phyloP scores from a whole-genome alignment of 2,329 filamentous ascomycete genomes.

The Stagonosporopsis tanaceti region DNA sequence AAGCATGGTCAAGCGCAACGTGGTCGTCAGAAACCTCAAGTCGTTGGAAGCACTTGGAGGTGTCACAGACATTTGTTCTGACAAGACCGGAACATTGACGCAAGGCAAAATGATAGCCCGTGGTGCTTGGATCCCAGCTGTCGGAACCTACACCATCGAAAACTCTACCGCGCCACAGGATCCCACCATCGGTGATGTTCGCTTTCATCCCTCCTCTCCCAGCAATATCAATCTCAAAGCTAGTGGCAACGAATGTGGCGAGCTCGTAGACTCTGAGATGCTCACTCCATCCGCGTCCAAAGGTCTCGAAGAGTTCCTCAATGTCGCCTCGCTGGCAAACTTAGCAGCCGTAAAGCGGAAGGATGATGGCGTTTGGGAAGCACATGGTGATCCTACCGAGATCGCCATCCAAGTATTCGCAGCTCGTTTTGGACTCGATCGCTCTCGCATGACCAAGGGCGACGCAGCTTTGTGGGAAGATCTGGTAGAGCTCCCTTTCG shows the following conservation, averaged over 20 bases:
- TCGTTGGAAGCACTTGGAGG: constrained; percentile 48
- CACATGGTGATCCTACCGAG: constrained; percentile 63
- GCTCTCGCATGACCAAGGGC: constrained; percentile 58
- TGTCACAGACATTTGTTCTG: constrained; percentile 48
- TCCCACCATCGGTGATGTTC: constrained; percentile 42
- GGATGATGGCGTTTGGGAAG: constrained; percentile 51
- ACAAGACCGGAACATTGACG: constrained; percentile 49
- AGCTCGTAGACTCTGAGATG: constrained; percentile 23
- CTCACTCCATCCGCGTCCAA: constrained; percentile 15
- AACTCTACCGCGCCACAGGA: constrained; percentile 46
- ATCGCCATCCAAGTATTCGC: constrained; percentile 80
- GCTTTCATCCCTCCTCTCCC: constrained; percentile 33
- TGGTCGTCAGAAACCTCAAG: constrained; percentile 46
- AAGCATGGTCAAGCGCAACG: constrained; percentile 48
- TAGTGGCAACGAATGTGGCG: constrained; percentile 15
- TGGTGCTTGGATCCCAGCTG: constrained; percentile 49
- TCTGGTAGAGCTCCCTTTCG: constrained; percentile 74
- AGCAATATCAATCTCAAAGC: constrained; percentile 34
- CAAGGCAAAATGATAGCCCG: constrained; percentile 54
- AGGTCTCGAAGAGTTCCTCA: constrained; percentile 44
- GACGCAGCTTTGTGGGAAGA: constrained; percentile 40
- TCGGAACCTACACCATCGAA: constrained; percentile 49
- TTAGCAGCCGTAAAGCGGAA: constrained; percentile 59
- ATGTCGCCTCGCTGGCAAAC: constrained; percentile 56
- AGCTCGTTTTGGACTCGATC: constrained; percentile 71